Evolutionary conservation across 768 basidiomycete species (phyloP).

Genomic region (Naganishia friedmannii): DNA sequence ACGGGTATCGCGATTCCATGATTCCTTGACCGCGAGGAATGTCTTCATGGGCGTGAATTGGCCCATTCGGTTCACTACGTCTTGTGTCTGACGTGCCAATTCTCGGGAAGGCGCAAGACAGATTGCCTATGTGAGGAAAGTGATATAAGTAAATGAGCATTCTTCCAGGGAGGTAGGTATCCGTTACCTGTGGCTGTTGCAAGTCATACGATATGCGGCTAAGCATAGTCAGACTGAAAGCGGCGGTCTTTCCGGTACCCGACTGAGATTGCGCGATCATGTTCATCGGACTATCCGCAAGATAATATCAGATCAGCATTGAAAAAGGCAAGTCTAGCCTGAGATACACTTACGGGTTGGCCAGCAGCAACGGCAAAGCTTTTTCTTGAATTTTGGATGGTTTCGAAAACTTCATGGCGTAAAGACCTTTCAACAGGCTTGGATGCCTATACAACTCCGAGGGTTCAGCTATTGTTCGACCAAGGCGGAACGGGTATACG

Average conservation of each 20-base stretch:
- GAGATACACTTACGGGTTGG: slow-evolving; percentile 69
- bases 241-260: slow-evolving; percentile 97
- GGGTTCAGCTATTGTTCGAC: too few species aligned
- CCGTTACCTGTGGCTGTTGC: slow-evolving; percentile 73
- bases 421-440: slow-evolving; percentile 88
- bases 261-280: slow-evolving; percentile 99
- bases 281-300: slow-evolving; percentile 74
- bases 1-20: slow-evolving; percentile 44
- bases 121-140: slow-evolving; percentile 63
- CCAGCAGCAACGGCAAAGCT: slow-evolving; percentile 82
- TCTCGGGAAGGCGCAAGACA: slow-evolving; percentile 98
- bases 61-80: slow-evolving; percentile 88
- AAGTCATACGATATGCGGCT: slow-evolving; percentile 82
- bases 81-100: slow-evolving; percentile 94
- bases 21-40: slow-evolving; percentile 90
- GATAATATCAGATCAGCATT: background rate
- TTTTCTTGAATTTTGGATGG: slow-evolving; percentile 99
- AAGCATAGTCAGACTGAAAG: slow-evolving; percentile 95
- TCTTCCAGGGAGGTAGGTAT: background rate
- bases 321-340: background rate
- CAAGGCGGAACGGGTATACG: too few species aligned
- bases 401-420: slow-evolving; percentile 91
- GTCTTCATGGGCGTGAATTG: slow-evolving; percentile 90
- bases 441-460: slow-evolving; percentile 69
- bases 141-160: background rate